phyloP scores from a whole-genome alignment of 176 grass and related monocot genomes.

The Ananas comosus region DNA sequence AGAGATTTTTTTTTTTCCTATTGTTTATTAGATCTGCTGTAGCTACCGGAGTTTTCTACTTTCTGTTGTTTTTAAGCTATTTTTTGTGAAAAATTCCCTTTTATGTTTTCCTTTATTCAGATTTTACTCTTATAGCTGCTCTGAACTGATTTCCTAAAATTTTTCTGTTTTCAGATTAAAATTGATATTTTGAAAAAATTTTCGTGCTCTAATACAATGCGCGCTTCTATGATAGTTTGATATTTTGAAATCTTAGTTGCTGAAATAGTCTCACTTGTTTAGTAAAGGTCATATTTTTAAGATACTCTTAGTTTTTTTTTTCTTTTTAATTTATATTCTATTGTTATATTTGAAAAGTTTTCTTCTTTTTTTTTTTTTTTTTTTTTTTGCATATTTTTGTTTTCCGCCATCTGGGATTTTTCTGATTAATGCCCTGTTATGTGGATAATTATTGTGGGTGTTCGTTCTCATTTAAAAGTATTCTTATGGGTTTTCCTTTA shows the following conservation, averaged over 20 bases:
- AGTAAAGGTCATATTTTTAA: neutral
- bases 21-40: too few species aligned
- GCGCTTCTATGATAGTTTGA: slow-evolving; percentile 4
- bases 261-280: neutral
- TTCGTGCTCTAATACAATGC: too few species aligned
- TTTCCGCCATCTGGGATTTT: neutral
- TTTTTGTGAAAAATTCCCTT: too few species aligned
- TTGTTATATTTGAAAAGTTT: neutral
- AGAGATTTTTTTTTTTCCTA: too few species aligned
- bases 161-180: too few species aligned
- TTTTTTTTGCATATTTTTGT: neutral
- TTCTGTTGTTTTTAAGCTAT: too few species aligned
- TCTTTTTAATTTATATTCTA: neutral
- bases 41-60: too few species aligned
- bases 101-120: too few species aligned
- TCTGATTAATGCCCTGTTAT: neutral
- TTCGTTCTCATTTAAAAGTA: neutral
- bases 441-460: neutral
- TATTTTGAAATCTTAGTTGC: neutral
- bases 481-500: neutral
- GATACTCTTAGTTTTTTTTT: neutral
- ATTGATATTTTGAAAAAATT: too few species aligned
- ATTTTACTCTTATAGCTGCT: too few species aligned
- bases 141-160: too few species aligned
- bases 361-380: slow-evolving; percentile 6